Percentiles rank a stretch among this genome's conserved stretches.
phyloP scores from a whole-genome alignment of 192 early-diverging fungal species.

The Lunasporangiospora selenospora region DNA sequence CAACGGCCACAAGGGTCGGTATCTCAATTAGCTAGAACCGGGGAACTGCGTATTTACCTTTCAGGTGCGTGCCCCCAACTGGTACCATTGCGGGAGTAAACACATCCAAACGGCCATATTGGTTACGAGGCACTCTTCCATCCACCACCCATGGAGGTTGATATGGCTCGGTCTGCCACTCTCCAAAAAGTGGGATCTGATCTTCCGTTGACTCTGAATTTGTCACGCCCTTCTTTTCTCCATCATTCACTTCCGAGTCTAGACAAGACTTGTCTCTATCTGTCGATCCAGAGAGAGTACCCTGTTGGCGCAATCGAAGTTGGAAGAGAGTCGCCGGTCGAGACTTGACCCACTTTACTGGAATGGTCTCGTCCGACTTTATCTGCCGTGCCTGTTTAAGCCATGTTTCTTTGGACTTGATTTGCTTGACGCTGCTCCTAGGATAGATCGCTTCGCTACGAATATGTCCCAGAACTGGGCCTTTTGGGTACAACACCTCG shows the following conservation, averaged over 20 bases:
- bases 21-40: neutral
- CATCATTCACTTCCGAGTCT: slow-evolving; percentile 29
- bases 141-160: slow-evolving; percentile 54
- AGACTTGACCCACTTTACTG: slow-evolving; percentile 36
- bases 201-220: slow-evolving; percentile 12
- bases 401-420: slow-evolving; percentile 68
- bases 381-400: slow-evolving; percentile 65
- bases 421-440: slow-evolving; percentile 68
- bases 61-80: slow-evolving; percentile 74
- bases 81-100: slow-evolving; percentile 89
- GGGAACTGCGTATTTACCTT: slow-evolving; percentile 43
- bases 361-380: slow-evolving; percentile 12
- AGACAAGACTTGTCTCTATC: slow-evolving; percentile 33
- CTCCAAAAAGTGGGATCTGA: slow-evolving; percentile 70
- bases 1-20: neutral
- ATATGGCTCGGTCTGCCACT: slow-evolving; percentile 88
- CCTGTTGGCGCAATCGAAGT: slow-evolving; percentile 45
- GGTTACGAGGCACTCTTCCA: slow-evolving; percentile 84
- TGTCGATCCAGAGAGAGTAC: slow-evolving; percentile 1
- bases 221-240: neutral
- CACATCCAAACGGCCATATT: slow-evolving; percentile 86
- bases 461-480: slow-evolving; percentile 76
- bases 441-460: slow-evolving; percentile 84
- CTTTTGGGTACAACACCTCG: slow-evolving; percentile 76
- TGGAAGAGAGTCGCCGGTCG: slow-evolving; percentile 33